Conservation (phyloP, 257 asterid species). For the Datura wrightii region DNA sequence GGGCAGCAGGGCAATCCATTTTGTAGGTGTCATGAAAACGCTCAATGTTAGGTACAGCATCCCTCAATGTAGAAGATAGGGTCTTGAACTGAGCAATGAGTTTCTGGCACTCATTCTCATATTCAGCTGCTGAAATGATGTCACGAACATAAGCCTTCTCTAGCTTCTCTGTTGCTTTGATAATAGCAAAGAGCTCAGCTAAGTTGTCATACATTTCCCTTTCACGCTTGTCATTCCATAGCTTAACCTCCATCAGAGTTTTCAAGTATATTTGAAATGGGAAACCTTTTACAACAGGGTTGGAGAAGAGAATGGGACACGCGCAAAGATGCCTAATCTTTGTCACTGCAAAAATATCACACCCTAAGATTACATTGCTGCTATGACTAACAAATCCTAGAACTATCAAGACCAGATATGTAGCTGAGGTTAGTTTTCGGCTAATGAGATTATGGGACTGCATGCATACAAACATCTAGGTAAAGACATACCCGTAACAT, state of each 20-base stretch:
- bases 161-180: constrained; percentile 90
- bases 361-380: neutral
- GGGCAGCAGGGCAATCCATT: constrained; percentile 83
- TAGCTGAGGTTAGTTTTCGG: neutral
- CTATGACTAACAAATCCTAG: neutral
- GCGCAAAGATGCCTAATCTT: constrained; percentile 66
- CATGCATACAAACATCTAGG: neutral
- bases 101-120: constrained; percentile 79
- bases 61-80: constrained; percentile 73
- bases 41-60: constrained; percentile 75
- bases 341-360: constrained; percentile 43
- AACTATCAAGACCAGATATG: neutral
- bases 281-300: constrained; percentile 29
- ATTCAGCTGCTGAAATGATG: constrained; percentile 61
- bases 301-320: constrained; percentile 99
- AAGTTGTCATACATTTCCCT: constrained; percentile 93
- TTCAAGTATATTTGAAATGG: neutral
- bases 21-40: constrained; percentile 83
- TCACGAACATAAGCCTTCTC: constrained; percentile 92
- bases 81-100: constrained; percentile 84
- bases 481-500: neutral
- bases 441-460: neutral
- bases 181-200: constrained; percentile 84
- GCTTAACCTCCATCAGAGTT: constrained; percentile 81
- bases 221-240: constrained; percentile 97